Evolutionary conservation across 2,329 filamentous ascomycete genomes (phyloP).

Genomic region (Penicillium sclerotiorum): DNA sequence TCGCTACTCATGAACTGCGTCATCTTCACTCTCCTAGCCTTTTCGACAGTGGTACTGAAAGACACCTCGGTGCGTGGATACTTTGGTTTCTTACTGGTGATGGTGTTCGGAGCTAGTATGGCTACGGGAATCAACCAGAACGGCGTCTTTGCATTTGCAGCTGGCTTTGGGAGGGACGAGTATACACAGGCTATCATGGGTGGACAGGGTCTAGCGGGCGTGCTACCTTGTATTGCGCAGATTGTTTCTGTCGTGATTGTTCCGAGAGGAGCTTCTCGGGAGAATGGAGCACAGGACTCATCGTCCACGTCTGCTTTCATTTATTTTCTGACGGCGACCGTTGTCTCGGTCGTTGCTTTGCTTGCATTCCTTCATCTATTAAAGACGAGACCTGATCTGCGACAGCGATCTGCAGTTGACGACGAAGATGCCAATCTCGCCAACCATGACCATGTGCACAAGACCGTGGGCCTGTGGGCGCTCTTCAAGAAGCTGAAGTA

Average conservation of each 20-base stretch:
- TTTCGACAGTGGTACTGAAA: constrained; percentile 74
- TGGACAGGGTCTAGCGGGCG: constrained; percentile 88
- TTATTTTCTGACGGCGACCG: constrained; percentile 87
- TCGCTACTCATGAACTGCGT: constrained; percentile 76
- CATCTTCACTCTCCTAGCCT: constrained; percentile 74
- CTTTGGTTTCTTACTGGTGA: constrained; percentile 77
- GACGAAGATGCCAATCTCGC: constrained; percentile 17
- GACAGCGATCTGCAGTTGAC: constrained; percentile 11
- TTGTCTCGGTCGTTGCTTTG: constrained; percentile 70
- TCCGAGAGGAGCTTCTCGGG: constrained; percentile 46
- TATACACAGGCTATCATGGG: constrained; percentile 98
- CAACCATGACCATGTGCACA: constrained; percentile 29
- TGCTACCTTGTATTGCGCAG: constrained; percentile 84
- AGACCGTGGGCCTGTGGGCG: constrained; percentile 60
- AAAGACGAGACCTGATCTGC: constrained; percentile 44
- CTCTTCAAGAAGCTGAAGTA: constrained; percentile 79
- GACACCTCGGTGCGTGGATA: constrained; percentile 66
- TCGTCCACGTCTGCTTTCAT: constrained; percentile 75
- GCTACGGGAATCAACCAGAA: constrained; percentile 89
- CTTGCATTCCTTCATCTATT: constrained; percentile 75
- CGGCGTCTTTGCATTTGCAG: constrained; percentile 88
- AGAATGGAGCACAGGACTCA: constrained; percentile 44
- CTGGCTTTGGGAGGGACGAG: constrained; percentile 79
- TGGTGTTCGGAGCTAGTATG: constrained; percentile 77
- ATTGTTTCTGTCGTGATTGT: constrained; percentile 78